Percentiles rank a stretch among this genome's conserved stretches.
These are phyloP conservation scores for Vickermania ingenoplastis DNA, from an alignment of 208 protist genomes.

Conservation along the genomic window DNA sequence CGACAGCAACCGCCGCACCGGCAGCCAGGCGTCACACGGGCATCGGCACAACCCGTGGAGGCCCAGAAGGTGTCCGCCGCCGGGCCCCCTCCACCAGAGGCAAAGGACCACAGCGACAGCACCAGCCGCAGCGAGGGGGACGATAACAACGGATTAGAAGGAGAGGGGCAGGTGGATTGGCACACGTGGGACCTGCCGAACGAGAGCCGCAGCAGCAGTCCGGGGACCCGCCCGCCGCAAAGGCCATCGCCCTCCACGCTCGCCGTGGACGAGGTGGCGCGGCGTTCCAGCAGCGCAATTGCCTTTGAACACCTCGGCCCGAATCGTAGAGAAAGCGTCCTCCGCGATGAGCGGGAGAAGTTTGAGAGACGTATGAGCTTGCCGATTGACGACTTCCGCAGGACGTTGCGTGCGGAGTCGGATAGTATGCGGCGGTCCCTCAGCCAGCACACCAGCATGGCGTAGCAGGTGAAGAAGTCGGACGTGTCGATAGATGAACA, in stretches of 20 bases:
- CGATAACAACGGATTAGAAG: neutral
- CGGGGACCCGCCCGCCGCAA: neutral
- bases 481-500: too few species aligned
- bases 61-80: neutral
- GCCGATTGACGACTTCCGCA: conserved; percentile 47
- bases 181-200: neutral
- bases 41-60: neutral
- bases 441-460: conserved; percentile 11
- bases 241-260: too few species aligned
- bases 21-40: neutral
- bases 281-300: neutral
- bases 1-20: conserved; percentile 2
- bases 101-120: neutral
- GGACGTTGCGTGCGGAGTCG: conserved; percentile 30
- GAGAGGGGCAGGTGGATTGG: neutral
- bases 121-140: neutral
- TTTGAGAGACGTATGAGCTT: conserved; percentile 33
- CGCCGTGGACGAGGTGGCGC: neutral
- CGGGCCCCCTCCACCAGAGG: neutral
- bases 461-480: too few species aligned
- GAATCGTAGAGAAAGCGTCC: conserved; percentile 22
- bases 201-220: neutral
- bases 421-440: conserved; percentile 17
- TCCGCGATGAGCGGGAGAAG: conserved; percentile 53
- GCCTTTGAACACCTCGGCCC: neutral